Evolutionary conservation across 345 rosid species (phyloP).

Genomic region (Citrus hindsii): DNA sequence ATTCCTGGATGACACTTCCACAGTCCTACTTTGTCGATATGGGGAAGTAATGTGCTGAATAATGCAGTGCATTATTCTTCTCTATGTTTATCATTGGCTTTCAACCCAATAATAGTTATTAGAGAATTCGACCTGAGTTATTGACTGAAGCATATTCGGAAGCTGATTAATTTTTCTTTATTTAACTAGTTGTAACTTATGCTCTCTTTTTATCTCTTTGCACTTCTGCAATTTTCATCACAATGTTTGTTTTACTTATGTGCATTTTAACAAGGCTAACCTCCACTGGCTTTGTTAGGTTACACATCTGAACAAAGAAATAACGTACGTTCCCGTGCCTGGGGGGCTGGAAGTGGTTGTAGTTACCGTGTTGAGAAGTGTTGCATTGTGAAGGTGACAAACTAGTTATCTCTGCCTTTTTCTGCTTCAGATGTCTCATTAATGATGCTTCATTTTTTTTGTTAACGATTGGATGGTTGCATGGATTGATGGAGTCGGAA

Average conservation of each 20-base stretch:
- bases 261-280: background rate
- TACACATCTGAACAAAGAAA: slow-evolving; percentile 90
- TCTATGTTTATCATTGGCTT: background rate
- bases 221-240: background rate
- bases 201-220: background rate
- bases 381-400: slow-evolving; percentile 89
- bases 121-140: background rate
- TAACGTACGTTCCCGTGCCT: slow-evolving; percentile 97
- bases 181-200: background rate
- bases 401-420: slow-evolving; percentile 7
- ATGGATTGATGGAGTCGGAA: background rate
- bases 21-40: background rate
- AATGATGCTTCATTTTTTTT: background rate
- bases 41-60: background rate
- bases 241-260: background rate
- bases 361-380: slow-evolving; percentile 93
- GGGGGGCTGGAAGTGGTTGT: slow-evolving; percentile 99
- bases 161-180: background rate
- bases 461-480: background rate
- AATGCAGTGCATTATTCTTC: background rate
- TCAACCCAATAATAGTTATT: background rate
- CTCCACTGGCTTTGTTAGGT: slow-evolving; percentile 36
- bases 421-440: background rate
- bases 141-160: background rate
- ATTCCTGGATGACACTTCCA: background rate